Evolutionary conservation across 768 basidiomycete species (phyloP), one percentile per base, ranked within the genome.

Genomic region (Leccinum longicurvipes): DNA sequence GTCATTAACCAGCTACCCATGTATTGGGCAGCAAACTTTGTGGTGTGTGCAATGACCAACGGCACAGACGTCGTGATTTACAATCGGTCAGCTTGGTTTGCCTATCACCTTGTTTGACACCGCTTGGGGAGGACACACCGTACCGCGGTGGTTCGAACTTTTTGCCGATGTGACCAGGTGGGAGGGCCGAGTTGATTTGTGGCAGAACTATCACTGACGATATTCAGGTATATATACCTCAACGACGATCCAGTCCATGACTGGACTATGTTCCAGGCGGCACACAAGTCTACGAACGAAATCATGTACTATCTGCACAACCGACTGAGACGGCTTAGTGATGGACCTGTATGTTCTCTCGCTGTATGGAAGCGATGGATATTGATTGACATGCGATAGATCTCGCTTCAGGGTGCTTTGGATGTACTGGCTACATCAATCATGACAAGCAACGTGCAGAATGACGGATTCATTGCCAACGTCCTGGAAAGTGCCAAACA

Each of bases 1-100:
- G 86, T 90, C 21, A 79, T 87, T 63, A 86, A 89, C 58, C 64
- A 77, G 25, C 55, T 86, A 36, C 82, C 87, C 0, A 67, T 86
- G 5, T 76, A 81, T 56, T 90, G 85, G 85, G 74, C 85, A 27
- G 78, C 79, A 10, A 73, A 79, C 29, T 65, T 80, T 51, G 71
- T 87, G 55, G 87, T 88, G 57, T 60, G 85, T 59, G 9, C 9
- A 15, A 25, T 15, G 31, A 6, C 17, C 32, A 34, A 44, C 21
- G 4, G 2, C 27, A 12, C 31, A 14, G n/a, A 29, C 36, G 8
- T 12, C 42, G 32, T 47, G 14, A 24, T 41, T 53, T 44, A 47
- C 29, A 7, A 9, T 53, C 6, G 23, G 29, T 14, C 31, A 52
- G 60, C 45, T 63, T 55, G 58, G 62, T 58, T 70, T 86, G 47